These are phyloP conservation scores for Tulasnella sp. DNA, from an alignment of 768 basidiomycete genomes.

Conservation along the genomic window DNA sequence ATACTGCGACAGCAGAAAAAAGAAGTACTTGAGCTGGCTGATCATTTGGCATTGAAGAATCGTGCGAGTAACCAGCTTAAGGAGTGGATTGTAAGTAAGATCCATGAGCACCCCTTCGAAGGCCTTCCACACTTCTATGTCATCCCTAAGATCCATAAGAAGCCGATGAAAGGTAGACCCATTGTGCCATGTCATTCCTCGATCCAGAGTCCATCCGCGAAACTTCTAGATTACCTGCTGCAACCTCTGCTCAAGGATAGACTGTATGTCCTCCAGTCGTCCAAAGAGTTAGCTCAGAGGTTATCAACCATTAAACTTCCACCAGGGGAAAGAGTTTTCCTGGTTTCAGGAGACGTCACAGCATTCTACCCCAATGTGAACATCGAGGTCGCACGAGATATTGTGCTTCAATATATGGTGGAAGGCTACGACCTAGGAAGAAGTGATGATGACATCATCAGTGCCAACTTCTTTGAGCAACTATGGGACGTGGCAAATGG, in stretches of 20 bases:
- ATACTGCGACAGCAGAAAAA: neutral
- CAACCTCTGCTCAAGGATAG: neutral
- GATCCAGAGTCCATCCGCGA: slow-evolving; percentile 12
- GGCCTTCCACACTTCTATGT: slow-evolving; percentile 15
- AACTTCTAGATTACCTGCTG: neutral
- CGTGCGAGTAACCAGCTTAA: neutral
- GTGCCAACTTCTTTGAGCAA: neutral
- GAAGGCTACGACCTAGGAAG: neutral
- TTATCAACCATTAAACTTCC: neutral
- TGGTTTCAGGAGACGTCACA: slow-evolving; percentile 46
- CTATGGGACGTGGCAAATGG: neutral
- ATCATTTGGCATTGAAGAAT: neutral
- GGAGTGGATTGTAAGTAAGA: neutral
- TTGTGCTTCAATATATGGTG: slow-evolving; percentile 34
- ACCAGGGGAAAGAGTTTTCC: slow-evolving; percentile 33
- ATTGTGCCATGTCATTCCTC: slow-evolving; percentile 25
- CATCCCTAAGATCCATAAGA: slow-evolving; percentile 30
- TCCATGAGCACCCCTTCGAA: neutral
- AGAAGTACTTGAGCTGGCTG: too few relatives aligned
- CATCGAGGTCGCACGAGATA: slow-evolving; percentile 25
- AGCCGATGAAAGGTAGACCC: neutral
- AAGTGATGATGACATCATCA: neutral
- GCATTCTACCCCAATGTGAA: slow-evolving; percentile 46
- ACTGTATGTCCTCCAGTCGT: neutral
- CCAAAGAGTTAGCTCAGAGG: neutral